Base-by-base conservation (phyloP, 345 rosid species). In the Hirschfeldia incana region DNA sequence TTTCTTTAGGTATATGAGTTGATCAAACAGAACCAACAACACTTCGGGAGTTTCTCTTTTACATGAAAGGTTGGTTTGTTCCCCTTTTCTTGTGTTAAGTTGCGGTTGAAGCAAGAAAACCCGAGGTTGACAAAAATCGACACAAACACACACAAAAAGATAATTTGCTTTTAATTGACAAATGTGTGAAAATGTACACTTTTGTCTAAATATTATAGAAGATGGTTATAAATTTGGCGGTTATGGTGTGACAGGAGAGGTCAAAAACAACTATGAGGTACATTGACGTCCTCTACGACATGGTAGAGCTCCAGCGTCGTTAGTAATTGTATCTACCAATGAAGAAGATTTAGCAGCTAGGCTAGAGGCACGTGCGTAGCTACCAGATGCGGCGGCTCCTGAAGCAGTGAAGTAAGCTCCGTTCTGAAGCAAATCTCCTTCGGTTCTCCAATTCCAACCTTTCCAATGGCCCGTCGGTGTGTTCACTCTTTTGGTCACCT, bases 381-480 rank as follows among this genome's bases (percentile, higher is more conserved):
- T 92, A 7, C 90, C 90, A 0, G 98, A 86, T 13, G 98, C 91
- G 0, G 92, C 89, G 7, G 89, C 94, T 17, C 98, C 98, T 0
- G 98, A 94, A 9, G 91, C 88, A 70, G 93, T 94, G 85, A 94
- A 94, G 83, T 82, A 94, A 49, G 98, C 98, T 17, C 98, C 98
- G 61, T 94, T 94, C 17, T 83, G 84, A 80, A 94, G 74, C 72
- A 92, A 75, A 82, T 94, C 98, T 61, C 98, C 98, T 83, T 92
- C 97, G 16, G 98, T 88, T 78, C 97, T 87, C 98, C 98, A 94
- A 32, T 94, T 92, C 98, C 98, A 94, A 80, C 70, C 12, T 83
- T 83, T 87, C 98, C 98, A 94, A 8, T 73, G 39, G 72, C 81
- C 28, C 1, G 62, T 26, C 26, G 84, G 74, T 46, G 97, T 92